A percentile compares a stretch with the other conserved stretches of the same genome.
Evolutionary conservation across 495 filamentous ascomycete species (phyloP).

Genomic region (Lindgomyces ingoldianus): DNA sequence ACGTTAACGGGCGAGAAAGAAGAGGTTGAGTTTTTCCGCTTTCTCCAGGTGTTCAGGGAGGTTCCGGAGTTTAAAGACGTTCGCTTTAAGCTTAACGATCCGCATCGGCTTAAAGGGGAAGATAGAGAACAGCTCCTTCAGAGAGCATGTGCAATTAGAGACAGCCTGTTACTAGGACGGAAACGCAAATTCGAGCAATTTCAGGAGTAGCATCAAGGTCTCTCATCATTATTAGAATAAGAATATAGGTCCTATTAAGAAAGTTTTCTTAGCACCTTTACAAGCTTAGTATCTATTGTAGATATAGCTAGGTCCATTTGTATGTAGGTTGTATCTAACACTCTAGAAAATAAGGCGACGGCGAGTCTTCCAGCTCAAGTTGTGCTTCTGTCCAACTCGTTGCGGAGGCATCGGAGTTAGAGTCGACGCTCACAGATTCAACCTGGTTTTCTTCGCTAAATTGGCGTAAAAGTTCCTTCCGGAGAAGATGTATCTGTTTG

Average conservation of each 20-base stretch:
- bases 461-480: constrained; percentile 18
- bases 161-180: constrained; percentile 3
- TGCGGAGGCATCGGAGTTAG: constrained; percentile 5
- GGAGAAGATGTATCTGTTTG: constrained; percentile 18
- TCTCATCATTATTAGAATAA: constrained; percentile 1
- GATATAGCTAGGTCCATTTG: constrained; percentile 12
- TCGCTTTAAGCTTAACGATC: constrained; percentile 7
- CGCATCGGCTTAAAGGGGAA: constrained; percentile 3
- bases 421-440: constrained; percentile 14
- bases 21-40: constrained; percentile 8
- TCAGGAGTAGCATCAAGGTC: constrained; percentile 4
- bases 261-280: constrained; percentile 12
- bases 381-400: constrained; percentile 12
- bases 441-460: constrained; percentile 18
- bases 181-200: constrained; percentile 12
- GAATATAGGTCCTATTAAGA: constrained; percentile 11
- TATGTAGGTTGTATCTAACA: constrained; percentile 17
- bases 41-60: constrained; percentile 11
- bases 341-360: constrained; percentile 13
- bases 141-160: constrained; percentile 14
- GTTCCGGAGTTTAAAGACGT: constrained; percentile 13
- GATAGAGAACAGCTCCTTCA: constrained; percentile 1
- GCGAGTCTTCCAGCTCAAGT: constrained; percentile 15
- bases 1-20: constrained; percentile 15
- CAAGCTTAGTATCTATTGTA: constrained; percentile 11